phyloP scores from a whole-genome alignment of 148 eudicot genomes.

The Vaccinium corymbosum region DNA sequence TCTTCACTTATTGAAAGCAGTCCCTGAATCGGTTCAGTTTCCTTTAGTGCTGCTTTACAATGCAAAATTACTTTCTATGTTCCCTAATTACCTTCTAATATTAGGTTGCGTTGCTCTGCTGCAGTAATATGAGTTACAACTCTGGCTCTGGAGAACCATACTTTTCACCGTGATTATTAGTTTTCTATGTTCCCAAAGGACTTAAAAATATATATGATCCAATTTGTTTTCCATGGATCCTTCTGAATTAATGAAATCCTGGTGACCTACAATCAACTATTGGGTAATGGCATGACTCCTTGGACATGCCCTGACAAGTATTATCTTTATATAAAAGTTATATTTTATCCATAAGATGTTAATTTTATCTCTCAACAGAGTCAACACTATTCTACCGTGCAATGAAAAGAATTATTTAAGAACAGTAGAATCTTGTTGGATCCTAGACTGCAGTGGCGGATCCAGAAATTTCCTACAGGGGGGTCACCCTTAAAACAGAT shows the following conservation, averaged over 20 bases:
- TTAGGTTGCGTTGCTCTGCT: neutral
- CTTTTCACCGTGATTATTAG: neutral
- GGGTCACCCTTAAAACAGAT: too few species aligned
- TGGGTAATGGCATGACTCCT: too few species aligned
- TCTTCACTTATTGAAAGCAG: neutral
- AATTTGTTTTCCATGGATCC: neutral
- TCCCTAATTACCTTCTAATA: neutral
- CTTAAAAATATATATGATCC: too few species aligned
- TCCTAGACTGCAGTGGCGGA: too few species aligned
- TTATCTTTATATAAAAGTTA: neutral
- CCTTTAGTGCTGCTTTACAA: slow-evolving; percentile 15
- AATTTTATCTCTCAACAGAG: neutral
- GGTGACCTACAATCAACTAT: too few species aligned
- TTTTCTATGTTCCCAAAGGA: neutral
- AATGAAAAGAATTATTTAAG: neutral
- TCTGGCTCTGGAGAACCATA: neutral
- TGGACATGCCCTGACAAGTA: too few species aligned
- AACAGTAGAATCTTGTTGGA: neutral
- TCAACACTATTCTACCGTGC: neutral
- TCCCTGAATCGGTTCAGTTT: slow-evolving; percentile 14
- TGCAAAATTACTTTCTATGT: neutral
- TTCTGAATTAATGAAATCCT: too few species aligned
- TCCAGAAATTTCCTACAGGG: too few species aligned
- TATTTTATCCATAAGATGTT: neutral
- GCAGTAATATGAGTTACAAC: neutral